phyloP scores from a whole-genome alignment of 306 rosid genomes.

The Fragaria nilgerrensis region DNA sequence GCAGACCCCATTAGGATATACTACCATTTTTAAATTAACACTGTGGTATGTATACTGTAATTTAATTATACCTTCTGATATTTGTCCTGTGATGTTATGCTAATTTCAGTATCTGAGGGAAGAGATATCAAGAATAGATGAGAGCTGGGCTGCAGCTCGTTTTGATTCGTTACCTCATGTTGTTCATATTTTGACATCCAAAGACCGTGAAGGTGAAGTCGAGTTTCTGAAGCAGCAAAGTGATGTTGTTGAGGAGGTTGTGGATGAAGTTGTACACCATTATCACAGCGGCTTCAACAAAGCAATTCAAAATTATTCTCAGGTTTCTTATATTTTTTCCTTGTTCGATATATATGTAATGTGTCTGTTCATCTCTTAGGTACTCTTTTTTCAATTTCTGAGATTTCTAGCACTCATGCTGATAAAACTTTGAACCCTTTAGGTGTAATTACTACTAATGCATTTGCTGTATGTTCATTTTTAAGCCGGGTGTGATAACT shows the following conservation, averaged over 20 bases:
- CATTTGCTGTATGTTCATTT: background rate
- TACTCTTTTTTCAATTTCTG: background rate
- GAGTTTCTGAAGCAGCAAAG: conserved; percentile 90
- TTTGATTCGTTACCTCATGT: conserved; percentile 99
- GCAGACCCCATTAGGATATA: background rate
- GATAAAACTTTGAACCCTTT: background rate
- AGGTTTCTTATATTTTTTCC: conserved; percentile 50
- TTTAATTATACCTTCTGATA: background rate
- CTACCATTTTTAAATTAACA: background rate
- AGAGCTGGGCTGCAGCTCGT: conserved; percentile 90
- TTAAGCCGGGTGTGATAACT: background rate
- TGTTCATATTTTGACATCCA: conserved; percentile 95
- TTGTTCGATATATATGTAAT: background rate
- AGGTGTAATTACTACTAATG: background rate
- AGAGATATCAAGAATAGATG: conserved; percentile 74
- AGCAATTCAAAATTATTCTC: conserved; percentile 99
- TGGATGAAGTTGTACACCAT: conserved; percentile 97
- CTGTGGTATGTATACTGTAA: background rate
- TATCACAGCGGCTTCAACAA: conserved; percentile 96
- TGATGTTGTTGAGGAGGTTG: conserved; percentile 93
- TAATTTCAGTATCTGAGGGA: conserved; percentile 79
- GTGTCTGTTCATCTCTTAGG: background rate
- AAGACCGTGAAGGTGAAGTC: conserved; percentile 86
- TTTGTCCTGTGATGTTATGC: conserved; percentile 27
- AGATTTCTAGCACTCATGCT: background rate